Evolutionary conservation across 345 rosid genomes (phyloP).

Genomic region (Jatropha curcas): DNA sequence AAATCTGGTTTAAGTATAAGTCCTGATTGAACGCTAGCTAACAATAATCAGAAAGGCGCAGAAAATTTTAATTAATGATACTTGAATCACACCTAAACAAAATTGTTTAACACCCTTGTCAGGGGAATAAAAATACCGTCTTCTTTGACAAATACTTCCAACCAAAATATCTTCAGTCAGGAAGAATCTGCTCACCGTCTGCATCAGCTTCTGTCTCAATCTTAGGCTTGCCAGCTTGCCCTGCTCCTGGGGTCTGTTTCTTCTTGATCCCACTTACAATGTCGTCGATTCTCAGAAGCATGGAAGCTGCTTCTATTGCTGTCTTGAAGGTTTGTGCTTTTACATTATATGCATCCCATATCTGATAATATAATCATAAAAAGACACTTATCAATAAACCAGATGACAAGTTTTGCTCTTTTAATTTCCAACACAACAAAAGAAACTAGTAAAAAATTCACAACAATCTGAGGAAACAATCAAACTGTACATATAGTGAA

Average conservation of each 20-base stretch:
- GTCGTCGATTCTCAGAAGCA: conserved; percentile 94
- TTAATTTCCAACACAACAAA: too few relatives aligned
- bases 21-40: too few relatives aligned
- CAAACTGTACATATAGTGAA: background rate
- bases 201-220: conserved; percentile 94
- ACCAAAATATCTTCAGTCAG: conserved; percentile 47
- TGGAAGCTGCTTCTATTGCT: conserved; percentile 89
- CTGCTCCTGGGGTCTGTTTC: conserved; percentile 83
- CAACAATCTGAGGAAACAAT: too few relatives aligned
- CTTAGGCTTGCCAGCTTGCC: conserved; percentile 53
- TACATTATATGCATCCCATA: conserved; percentile 96
- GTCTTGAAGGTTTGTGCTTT: conserved; percentile 94
- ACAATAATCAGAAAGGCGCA: too few relatives aligned
- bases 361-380: conserved; percentile 46
- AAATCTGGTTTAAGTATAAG: too few relatives aligned
- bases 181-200: conserved; percentile 84
- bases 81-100: background rate
- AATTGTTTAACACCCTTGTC: background rate
- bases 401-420: background rate
- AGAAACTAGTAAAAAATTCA: too few relatives aligned
- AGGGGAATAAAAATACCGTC: too few relatives aligned
- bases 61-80: too few relatives aligned
- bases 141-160: background rate
- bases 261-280: conserved; percentile 98
- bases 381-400: too few relatives aligned